Base-by-base conservation (phyloP, 2,329 filamentous ascomycete species). In the Aureobasidium sp. region DNA sequence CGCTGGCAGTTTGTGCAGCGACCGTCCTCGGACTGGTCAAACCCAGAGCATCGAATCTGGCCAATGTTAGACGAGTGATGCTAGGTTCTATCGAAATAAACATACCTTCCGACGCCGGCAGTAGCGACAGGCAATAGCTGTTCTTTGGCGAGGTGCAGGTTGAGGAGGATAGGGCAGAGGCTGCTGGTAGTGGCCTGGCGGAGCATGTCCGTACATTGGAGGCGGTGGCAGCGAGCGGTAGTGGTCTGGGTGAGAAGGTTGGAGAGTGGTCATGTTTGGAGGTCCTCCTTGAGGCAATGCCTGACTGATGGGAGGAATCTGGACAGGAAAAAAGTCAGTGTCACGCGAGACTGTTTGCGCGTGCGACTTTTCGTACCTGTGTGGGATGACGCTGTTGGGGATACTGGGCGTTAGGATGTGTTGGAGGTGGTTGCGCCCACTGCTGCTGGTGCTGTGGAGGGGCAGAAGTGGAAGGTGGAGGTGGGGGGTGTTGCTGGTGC, bases 21-120 rank as follows among this genome's bases (percentile, higher is more conserved):
- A 64, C 87, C 87, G 73, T 89, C 85, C 42, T 86, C 83, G 42
- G 86, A 88, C 62, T 82, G 83, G 69, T 89, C 87, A 71, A 89
- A 90, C 31, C 87, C 87, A 4, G 87, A 89, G 78, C 87, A 90
- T 64, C 87, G 85, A 72, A 90, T 89, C 87, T 90, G 73, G 9
- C 29, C 6, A 2, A n/a, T 9, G 53, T 63, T 52, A 63, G 61
- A 27, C 2, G 17, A 25, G 27, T 52, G 20, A 31, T 41, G 15
- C 36, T 12, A 4, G 14, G 27, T n/a, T 7, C 22, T 22, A 20
- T 5, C 14, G 9, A 48, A 27, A 17, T 22, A 31, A 48, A 62
- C 69, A 42, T 68, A 84, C 82, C 80, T 85, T 85, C 70, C 82
- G 78, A 71, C 82, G 77, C 63, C 82, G 74, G 71, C 82, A 85